Evolutionary conservation across 345 rosid species (phyloP).

Genomic region (Boechera divaricarpa): DNA sequence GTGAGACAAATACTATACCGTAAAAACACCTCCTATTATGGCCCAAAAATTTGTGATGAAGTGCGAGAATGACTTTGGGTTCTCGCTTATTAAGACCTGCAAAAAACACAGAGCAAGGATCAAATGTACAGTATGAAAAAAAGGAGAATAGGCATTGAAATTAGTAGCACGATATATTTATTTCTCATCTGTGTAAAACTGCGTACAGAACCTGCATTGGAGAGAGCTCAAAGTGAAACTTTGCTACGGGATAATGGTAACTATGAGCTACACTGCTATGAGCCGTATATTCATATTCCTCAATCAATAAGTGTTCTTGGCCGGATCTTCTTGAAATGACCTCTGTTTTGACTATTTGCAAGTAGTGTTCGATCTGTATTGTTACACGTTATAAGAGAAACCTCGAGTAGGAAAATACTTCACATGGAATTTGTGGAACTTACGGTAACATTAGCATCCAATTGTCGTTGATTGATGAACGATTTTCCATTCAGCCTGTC

Average conservation of each 20-base stretch:
- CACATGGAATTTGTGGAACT: constrained; percentile 46
- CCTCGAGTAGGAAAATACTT: constrained; percentile 1
- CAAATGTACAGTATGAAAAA: neutral
- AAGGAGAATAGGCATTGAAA: neutral
- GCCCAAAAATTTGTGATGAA: constrained; percentile 97
- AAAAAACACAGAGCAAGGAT: constrained; percentile 22
- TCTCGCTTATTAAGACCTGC: constrained; percentile 84
- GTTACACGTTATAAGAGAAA: constrained; percentile 10
- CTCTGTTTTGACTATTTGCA: constrained; percentile 92
- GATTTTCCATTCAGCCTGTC: constrained; percentile 71
- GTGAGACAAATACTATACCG: constrained; percentile 57
- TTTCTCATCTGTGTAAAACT: neutral
- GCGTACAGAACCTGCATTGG: constrained; percentile 86
- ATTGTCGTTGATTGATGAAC: constrained; percentile 70
- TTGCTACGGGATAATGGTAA: constrained; percentile 67
- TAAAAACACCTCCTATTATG: constrained; percentile 94
- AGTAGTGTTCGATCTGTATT: constrained; percentile 93
- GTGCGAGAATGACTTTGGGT: constrained; percentile 80
- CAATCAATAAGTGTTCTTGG: constrained; percentile 54
- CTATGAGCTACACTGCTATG: constrained; percentile 83
- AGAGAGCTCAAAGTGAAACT: constrained; percentile 91
- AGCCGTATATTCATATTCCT: constrained; percentile 92
- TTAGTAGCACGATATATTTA: constrained; percentile 6
- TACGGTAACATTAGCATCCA: constrained; percentile 94
- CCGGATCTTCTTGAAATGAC: constrained; percentile 59